Evolutionary conservation across 2,329 filamentous ascomycete genomes (phyloP).

Genomic region (Colletotrichum musicola): DNA sequence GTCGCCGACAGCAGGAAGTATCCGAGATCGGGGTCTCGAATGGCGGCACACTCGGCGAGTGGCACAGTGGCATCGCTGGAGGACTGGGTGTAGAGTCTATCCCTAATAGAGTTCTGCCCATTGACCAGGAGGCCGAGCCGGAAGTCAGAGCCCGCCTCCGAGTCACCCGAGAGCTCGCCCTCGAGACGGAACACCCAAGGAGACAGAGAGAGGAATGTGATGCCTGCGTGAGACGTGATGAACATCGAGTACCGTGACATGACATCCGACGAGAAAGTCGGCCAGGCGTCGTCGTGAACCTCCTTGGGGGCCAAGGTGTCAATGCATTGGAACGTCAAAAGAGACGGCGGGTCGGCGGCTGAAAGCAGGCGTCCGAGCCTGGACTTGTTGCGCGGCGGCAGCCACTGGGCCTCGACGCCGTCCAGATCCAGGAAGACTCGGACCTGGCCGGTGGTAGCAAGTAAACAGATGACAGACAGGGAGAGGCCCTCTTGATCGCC

Average conservation of each 20-base stretch:
- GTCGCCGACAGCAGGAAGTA: conserved; percentile 73
- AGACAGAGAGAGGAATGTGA: conserved; percentile 70
- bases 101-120: conserved; percentile 67
- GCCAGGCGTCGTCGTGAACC: conserved; percentile 69
- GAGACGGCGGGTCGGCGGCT: conserved; percentile 56
- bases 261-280: conserved; percentile 71
- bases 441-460: conserved; percentile 72
- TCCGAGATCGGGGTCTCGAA: conserved; percentile 73
- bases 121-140: conserved; percentile 71
- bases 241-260: conserved; percentile 74
- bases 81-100: conserved; percentile 69
- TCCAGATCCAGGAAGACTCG: conserved; percentile 72
- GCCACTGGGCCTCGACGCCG: conserved; percentile 75
- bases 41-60: conserved; percentile 65
- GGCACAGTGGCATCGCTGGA: conserved; percentile 60
- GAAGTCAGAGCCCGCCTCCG: conserved; percentile 71
- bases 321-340: conserved; percentile 73
- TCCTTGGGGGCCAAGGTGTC: conserved; percentile 70
- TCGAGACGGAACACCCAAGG: conserved; percentile 75
- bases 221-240: conserved; percentile 70
- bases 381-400: conserved; percentile 68
- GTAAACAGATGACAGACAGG: conserved; percentile 69
- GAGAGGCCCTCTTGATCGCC: conserved; percentile 71
- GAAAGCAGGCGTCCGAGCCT: conserved; percentile 56
- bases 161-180: conserved; percentile 68